These are phyloP conservation scores for Alnus rubra DNA, from an alignment of 306 rosid genomes.

Conservation along the genomic window DNA sequence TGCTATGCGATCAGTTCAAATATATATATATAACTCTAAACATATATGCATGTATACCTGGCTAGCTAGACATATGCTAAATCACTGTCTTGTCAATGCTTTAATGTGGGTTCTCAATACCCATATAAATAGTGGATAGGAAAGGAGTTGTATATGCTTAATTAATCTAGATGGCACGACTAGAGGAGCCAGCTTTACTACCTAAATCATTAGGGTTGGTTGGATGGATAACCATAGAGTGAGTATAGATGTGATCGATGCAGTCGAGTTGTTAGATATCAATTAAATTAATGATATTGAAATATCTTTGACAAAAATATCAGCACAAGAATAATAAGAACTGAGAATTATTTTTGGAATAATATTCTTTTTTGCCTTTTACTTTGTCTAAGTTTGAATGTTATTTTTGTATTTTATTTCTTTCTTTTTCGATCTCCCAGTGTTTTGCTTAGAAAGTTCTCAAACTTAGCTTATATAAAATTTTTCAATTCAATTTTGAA, in stretches of 20 bases:
- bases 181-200: conserved; percentile 6
- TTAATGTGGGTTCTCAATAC: not conserved
- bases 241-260: not conserved
- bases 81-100: conserved; percentile 26
- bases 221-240: conserved; percentile 10
- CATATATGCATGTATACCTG: conserved; percentile 42
- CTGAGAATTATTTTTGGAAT: too few relatives aligned
- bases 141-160: conserved; percentile 3
- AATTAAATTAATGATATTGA: too few relatives aligned
- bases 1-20: conserved; percentile 18
- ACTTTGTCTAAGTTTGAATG: too few relatives aligned
- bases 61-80: conserved; percentile 17
- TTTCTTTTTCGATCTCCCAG: too few relatives aligned
- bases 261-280: too few relatives aligned
- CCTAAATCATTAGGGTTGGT: conserved; percentile 24
- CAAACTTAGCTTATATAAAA: not conserved
- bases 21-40: conserved; percentile 23
- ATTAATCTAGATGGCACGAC: conserved; percentile 12
- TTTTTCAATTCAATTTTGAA: too few relatives aligned
- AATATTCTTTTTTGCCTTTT: too few relatives aligned
- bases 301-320: too few relatives aligned
- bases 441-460: too few relatives aligned
- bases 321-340: too few relatives aligned
- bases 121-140: not conserved
- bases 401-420: too few relatives aligned